Evolutionary conservation across 2,329 filamentous ascomycete genomes (phyloP), one percentile per base, ranked within the genome.

Genomic region (Fusarium sp.): DNA sequence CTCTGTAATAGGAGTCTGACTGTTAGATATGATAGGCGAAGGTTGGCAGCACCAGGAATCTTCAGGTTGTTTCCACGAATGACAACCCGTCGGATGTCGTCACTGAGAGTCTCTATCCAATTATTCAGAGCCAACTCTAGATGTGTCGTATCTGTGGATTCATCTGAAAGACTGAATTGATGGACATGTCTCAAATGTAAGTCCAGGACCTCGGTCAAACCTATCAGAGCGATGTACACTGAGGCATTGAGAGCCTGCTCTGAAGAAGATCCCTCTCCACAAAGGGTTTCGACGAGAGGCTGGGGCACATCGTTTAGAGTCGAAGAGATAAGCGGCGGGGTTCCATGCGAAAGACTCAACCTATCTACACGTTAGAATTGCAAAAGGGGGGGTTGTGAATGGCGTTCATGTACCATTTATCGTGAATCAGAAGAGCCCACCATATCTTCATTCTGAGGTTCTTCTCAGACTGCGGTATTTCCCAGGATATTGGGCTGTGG

Each of bases 371-470:
- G 38, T 78, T 44, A 78, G 70, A 47, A 14, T 18, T 20, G 28
- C 11, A 5, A 17, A 20, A 2, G 35, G 3, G 4, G 5, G 9
- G 3, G 10, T 8, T 10, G 6, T 20, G 6, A 7, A 11, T 28
- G 10, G 4, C 14, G 4, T 44, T 2, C 18, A 74, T 80, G 58
- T 79, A 88, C 88, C 89, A 90, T 59, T 85, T 83, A 75, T 90
- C 88, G 56, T 89, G 85, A 15, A 90, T 81, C 20, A 88, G 72
- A 2, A 90, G 77, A 14, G 84, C 82, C 88, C 88, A 90, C 89
- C 89, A 90, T 4, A 89, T 85, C 59, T 85, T 83, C 72, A 89
- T 86, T 30, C 88, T 79, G 10, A 89, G 71, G 17, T 82, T 79
- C 75, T 90, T 90, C 70, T 90, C 88, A 0, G 82, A 75, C 7